These are phyloP conservation scores for Rhytidiadelphus loreus DNA, from an alignment of 225 moss, liverwort and hornwort species.

Conservation along the genomic window DNA sequence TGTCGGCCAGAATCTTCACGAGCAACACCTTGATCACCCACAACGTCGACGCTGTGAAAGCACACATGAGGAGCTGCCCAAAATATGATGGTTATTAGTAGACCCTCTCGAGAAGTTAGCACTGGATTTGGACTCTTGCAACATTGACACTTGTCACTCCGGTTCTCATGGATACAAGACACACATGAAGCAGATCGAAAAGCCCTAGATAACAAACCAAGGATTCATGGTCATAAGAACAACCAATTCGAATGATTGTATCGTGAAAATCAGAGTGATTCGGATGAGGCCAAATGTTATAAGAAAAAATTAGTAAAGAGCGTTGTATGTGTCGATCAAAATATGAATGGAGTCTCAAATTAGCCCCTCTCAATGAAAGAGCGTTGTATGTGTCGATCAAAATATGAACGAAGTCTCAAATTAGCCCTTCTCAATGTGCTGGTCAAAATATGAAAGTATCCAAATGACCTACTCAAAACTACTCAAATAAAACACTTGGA, in stretches of 20 bases:
- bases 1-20: conserved; percentile 70
- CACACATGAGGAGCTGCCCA: conserved; percentile 64
- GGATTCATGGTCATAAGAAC: neutral
- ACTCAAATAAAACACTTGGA: neutral
- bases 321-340: too few relatives aligned
- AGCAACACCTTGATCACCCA: conserved; percentile 79
- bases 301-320: too few relatives aligned
- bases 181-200: neutral
- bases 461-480: neutral
- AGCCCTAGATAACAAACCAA: neutral
- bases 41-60: conserved; percentile 57
- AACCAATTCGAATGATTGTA: neutral
- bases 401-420: neutral
- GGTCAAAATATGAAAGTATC: neutral
- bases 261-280: neutral
- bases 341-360: neutral
- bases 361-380: too few relatives aligned
- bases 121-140: neutral
- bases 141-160: neutral
- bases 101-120: neutral
- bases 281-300: neutral
- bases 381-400: neutral
- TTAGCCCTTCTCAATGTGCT: too few relatives aligned
- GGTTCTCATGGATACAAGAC: neutral
- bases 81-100: neutral